phyloP scores from a whole-genome alignment of 1,284 basidiomycete genomes.

The Fomes fomentarius region DNA sequence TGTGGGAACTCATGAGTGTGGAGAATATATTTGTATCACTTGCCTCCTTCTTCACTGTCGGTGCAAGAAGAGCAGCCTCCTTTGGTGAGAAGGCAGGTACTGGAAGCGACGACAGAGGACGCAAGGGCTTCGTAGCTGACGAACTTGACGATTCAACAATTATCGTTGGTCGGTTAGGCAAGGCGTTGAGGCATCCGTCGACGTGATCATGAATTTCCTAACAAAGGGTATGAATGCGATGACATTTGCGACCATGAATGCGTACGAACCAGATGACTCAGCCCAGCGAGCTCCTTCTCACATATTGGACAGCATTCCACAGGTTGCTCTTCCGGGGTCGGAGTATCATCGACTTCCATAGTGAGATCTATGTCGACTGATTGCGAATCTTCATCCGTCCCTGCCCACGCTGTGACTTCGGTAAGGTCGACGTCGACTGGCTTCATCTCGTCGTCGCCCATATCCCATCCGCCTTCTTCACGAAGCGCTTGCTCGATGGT shows the following conservation, averaged over 20 bases:
- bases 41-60: slow-evolving; percentile 6
- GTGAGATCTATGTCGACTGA: slow-evolving; percentile 33
- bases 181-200: slow-evolving; percentile 51
- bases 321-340: slow-evolving; percentile 19
- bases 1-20: slow-evolving; percentile 80
- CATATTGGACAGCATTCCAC: slow-evolving; percentile 45
- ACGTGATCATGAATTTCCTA: slow-evolving; percentile 53
- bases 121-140: slow-evolving; percentile 16
- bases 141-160: neutral
- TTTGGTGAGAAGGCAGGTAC: neutral
- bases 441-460: slow-evolving; percentile 61
- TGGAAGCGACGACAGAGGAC: slow-evolving; percentile 10
- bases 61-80: neutral
- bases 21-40: slow-evolving; percentile 60
- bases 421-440: slow-evolving; percentile 34
- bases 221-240: neutral
- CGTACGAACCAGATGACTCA: slow-evolving; percentile 36
- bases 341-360: slow-evolving; percentile 23
- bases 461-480: slow-evolving; percentile 54
- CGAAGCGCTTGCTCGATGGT: neutral
- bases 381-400: slow-evolving; percentile 26
- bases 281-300: slow-evolving; percentile 29
- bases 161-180: slow-evolving; percentile 7
- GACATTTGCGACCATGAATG: neutral
- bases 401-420: no score